Evolutionary conservation across 495 filamentous ascomycete species (phyloP), one percentile per base, ranked within the genome.

Genomic region (Neurospora sp.): DNA sequence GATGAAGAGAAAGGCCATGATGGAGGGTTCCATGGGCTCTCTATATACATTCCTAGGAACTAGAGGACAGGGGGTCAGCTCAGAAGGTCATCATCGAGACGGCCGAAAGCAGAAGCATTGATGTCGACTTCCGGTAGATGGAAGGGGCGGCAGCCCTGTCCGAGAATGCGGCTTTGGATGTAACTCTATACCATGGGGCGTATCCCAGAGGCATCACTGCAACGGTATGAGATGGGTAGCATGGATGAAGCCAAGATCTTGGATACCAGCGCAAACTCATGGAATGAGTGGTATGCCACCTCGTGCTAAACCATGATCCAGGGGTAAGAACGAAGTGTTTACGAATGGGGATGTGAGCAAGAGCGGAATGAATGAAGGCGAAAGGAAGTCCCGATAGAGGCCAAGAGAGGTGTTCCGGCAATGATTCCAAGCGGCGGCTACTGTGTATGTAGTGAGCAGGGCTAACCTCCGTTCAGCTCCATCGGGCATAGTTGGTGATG

Each of bases 81-180:
- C 20, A 53, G 45, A 4, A 22, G 3, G 45, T 12, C 20, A 53
- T 53, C 45, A 48, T 48, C 18, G 10, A 59, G 20, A 14, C 48
- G 20, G 48, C 48, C 48, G 20, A 59, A 59, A 59, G 48, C 48
- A 59, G 48, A 59, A 59, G 48, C 10, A 59, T 27, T 59, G 48
- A 27, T 22, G 48, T 59, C 10, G 48, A 68, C 61, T 68, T 45
- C 75, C 72, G 74, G 73, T 75, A 74, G 74, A 72, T 76, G 75
- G 74, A 74, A 74, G 48, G 27, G 53, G 71, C 75, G 75, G 78
- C 72, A 75, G 61, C 72, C 75, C 74, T 78, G 78, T 75, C 77
- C 75, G 78, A 48, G n/a, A 75, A 75, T 65, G 74, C 73, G 76
- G 74, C 40, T 73, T 68, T 59, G 48, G 73, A 80, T 79, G 78